Evolutionary conservation across 2,329 filamentous ascomycete species (phyloP).

Genomic region (Pseudogymnoascus sp.): DNA sequence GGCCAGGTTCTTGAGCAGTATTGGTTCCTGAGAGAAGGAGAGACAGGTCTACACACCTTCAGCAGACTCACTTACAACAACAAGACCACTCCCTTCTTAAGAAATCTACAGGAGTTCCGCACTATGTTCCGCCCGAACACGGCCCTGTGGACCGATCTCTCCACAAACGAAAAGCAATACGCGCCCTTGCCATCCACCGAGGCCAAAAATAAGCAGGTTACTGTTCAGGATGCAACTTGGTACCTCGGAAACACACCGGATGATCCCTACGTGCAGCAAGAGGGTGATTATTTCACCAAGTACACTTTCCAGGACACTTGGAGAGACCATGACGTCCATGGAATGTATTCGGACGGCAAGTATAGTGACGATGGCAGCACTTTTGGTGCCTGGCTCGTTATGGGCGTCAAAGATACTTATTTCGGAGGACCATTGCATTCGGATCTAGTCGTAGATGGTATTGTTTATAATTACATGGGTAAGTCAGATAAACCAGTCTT

Average conservation of each 20-base stretch:
- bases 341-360: conserved; percentile 45
- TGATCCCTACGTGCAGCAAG: conserved; percentile 48
- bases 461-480: conserved; percentile 57
- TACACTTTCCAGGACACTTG: conserved; percentile 55
- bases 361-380: conserved; percentile 43
- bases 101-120: conserved; percentile 54
- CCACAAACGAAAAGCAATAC: conserved; percentile 49
- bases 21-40: conserved; percentile 56
- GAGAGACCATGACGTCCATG: conserved; percentile 52
- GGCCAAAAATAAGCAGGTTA: conserved; percentile 35
- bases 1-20: conserved; percentile 57
- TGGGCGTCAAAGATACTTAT: conserved; percentile 58
- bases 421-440: conserved; percentile 56
- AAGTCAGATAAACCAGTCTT: conserved; percentile 8
- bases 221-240: conserved; percentile 60
- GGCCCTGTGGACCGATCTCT: conserved; percentile 53
- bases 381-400: conserved; percentile 56
- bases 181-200: conserved; percentile 44
- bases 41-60: conserved; percentile 57
- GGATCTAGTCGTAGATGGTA: conserved; percentile 56
- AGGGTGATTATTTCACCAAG: conserved; percentile 59
- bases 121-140: conserved; percentile 55
- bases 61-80: conserved; percentile 54
- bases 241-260: conserved; percentile 47
- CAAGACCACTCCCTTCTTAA: conserved; percentile 45